phyloP scores from a whole-genome alignment of 2,329 filamentous ascomycete species.

The Colletotrichum caudatum region DNA sequence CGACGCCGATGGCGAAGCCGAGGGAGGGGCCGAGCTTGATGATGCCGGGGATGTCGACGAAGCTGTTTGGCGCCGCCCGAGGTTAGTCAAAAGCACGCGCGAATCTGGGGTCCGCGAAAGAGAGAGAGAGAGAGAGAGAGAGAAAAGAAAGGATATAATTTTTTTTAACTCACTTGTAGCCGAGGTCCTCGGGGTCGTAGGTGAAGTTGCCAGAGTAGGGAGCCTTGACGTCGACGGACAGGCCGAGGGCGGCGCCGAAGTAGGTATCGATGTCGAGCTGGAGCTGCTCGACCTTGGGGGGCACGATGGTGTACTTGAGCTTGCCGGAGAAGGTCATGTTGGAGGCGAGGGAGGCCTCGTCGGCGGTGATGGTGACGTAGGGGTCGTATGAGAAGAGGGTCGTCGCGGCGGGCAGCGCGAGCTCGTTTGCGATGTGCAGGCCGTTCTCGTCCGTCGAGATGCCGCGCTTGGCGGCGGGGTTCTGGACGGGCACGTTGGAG shows the following conservation, averaged over 20 bases:
- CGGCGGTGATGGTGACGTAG: conserved; percentile 43
- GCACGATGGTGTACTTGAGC: conserved; percentile 43
- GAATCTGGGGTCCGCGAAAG: too few species aligned
- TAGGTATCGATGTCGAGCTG: conserved; percentile 44
- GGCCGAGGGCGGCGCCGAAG: conserved; percentile 41
- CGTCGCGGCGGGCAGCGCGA: conserved; percentile 42
- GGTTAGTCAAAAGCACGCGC: background rate
- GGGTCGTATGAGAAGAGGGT: conserved; percentile 41
- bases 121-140: too few species aligned
- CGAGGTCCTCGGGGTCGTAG: conserved; percentile 35
- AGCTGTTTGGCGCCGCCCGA: background rate
- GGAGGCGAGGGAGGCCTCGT: conserved; percentile 43
- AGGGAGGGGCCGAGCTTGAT: conserved; percentile 38
- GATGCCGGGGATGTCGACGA: conserved; percentile 42
- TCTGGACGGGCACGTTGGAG: conserved; percentile 41
- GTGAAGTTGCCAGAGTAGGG: conserved; percentile 42
- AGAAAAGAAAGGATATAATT: background rate
- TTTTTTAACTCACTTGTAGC: conserved; percentile 36
- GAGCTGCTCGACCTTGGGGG: conserved; percentile 43
- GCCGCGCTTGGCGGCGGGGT: conserved; percentile 40
- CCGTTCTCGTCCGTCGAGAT: conserved; percentile 43
- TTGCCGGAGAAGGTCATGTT: conserved; percentile 44
- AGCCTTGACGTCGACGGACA: conserved; percentile 42
- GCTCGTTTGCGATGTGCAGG: conserved; percentile 43
- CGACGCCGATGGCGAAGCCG: conserved; percentile 40